Evolutionary conservation across 2,329 filamentous ascomycete species (phyloP), one percentile per base, ranked within the genome.

Genomic region (Biscogniauxia mediterranea): DNA sequence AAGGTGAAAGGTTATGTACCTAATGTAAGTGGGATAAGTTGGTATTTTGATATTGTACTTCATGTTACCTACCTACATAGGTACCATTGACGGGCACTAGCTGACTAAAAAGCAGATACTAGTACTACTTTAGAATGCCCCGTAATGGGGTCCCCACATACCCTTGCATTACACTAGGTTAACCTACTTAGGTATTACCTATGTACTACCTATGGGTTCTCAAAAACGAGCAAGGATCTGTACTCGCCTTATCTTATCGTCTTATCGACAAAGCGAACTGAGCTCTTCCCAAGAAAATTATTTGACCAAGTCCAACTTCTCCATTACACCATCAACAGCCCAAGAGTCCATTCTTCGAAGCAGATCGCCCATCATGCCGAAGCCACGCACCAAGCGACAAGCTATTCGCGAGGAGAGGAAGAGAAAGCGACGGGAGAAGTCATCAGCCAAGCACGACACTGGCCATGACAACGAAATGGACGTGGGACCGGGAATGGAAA

Each of bases 341-440:
- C 28, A 32, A 32, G 28, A 17, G 5, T 4, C 38, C 23, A 23
- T 23, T 23, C 23, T 23, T 23, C 23, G 23, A 23, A n/a, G 17
- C 38, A 46, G 15, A 9, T 20, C 55, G 42, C 21, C 1, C 62
- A 65, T 57, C 19, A 75, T 75, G 72, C 72, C 73, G 62, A 74
- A 74, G 57, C 67, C 73, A 61, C 72, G 73, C 28, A 67, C 71
- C 9, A 75, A 74, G 57, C 62, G 73, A 59, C 71, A 74, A 57
- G 71, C 72, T 6, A 73, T 75, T 21, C 73, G 73, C 42, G 71
- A 74, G 15, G 73, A 74, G 63, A 67, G 73, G 54, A 74, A 73
- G 64, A 62, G 68, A 46, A 75, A 74, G 61, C 68, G 68, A 50
- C 65, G 64, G 5, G 69, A 72, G 15, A 66, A 71, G 46, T 61